These are phyloP conservation scores for Achlya hypogyna DNA, from an alignment of 352 stramenopile genomes.

Conservation along the genomic window DNA sequence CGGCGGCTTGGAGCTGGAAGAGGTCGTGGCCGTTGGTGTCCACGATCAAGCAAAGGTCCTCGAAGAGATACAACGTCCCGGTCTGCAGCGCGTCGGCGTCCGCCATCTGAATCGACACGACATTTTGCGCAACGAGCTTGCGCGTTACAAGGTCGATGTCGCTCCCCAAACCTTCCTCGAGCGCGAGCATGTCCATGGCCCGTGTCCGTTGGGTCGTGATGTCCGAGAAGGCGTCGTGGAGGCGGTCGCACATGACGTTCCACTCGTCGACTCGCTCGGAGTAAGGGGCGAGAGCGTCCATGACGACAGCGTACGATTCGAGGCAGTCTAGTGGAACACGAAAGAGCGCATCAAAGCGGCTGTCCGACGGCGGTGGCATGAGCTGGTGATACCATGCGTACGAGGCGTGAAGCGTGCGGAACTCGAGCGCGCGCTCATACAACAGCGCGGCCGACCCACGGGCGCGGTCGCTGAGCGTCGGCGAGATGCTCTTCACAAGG, in stretches of 20 bases:
- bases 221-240: not conserved
- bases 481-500: not conserved
- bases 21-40: not conserved
- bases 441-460: not conserved
- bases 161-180: not conserved
- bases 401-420: not conserved
- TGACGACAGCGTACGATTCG: not conserved
- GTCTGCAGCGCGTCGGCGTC: not conserved
- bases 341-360: not conserved
- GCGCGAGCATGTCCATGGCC: not conserved
- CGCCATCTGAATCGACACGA: not conserved
- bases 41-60: not conserved
- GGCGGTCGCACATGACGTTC: not conserved
- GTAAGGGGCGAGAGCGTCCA: not conserved
- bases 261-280: not conserved
- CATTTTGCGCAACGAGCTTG: not conserved
- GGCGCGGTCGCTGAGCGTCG: not conserved
- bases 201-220: not conserved
- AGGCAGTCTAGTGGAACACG: not conserved
- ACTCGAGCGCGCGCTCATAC: not conserved
- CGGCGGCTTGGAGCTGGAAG: not conserved
- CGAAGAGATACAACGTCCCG: not conserved
- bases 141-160: not conserved
- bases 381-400: conserved; percentile 3
- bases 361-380: not conserved